Evolutionary conservation across 352 stramenopile species (phyloP), one percentile per base, ranked within the genome.

Genomic region (Phytophthora sp.): DNA sequence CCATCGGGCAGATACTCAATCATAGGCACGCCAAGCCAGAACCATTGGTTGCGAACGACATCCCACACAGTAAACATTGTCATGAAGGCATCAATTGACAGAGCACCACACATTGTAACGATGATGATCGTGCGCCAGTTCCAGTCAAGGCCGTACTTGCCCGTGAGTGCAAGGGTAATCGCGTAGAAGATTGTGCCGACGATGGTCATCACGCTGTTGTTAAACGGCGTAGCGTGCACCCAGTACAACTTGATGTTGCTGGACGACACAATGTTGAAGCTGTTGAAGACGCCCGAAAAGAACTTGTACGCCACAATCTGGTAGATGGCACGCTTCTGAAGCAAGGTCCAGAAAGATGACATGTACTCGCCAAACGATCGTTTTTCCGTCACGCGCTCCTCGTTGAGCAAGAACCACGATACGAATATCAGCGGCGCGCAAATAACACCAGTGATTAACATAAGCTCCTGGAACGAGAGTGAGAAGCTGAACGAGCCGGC

Each of bases 251-350:
- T 79, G 51, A 87, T 79, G 49, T 83, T 77, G 38, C 73, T 78
- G 7, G 66, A 71, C 2, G 70, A 63, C 13, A 82, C 77, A 31
- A 75, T 80, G 49, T 82, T 87, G 28, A 89, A 87, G 54, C 58
- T 84, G 54, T 84, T 77, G 52, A 88, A 88, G 4, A 87, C 67
- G 1, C 60, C 72, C 3, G 72, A 79, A 52, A 87, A 83, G 55
- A 89, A 88, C 52, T 83, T 82, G 69, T 88, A 89, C 10, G 68
- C 64, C 30, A 80, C 74, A 21, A 70, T 66, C 59, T 88, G 77
- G 58, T 85, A 85, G 21, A 89, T 74, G 0, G 75, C 72, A 8
- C 78, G 73, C 56, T 78, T 64, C 45, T 87, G 74, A 7, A 89
- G 49, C 26, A 86, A 4, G 1, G 38, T 26, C 79, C 79, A 89